Evolutionary conservation across 179 eudicot genomes (phyloP).

Genomic region (Vitellaria paradoxa): DNA sequence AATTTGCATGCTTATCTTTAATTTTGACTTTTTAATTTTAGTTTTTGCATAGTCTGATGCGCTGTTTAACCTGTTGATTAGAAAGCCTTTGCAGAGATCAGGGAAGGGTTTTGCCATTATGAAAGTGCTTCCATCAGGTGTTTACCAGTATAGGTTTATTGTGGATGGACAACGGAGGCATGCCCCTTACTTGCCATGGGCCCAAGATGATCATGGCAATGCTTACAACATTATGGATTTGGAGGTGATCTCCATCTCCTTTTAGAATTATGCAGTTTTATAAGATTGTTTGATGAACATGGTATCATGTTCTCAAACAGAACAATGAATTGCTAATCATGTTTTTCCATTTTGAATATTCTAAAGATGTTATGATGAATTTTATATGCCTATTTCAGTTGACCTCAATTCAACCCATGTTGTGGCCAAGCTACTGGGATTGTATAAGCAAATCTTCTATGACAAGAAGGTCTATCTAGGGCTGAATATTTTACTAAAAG

Average conservation of each 20-base stretch:
- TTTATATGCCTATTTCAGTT: not conserved
- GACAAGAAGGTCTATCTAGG: not conserved
- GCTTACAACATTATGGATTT: constrained; percentile 57
- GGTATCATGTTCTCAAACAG: not conserved
- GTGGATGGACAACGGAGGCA: constrained; percentile 42
- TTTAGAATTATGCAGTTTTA: not conserved
- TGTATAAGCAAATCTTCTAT: not conserved
- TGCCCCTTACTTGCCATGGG: constrained; percentile 59
- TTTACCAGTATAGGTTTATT: no score
- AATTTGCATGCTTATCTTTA: not conserved
- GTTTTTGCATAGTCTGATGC: constrained; percentile 5
- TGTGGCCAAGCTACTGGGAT: not conserved
- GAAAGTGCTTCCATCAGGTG: no score
- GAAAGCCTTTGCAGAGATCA: no score
- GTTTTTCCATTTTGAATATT: not conserved
- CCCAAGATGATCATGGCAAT: constrained; percentile 53
- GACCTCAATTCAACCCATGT: not conserved
- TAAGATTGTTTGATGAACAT: not conserved
- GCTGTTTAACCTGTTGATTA: constrained; percentile 68
- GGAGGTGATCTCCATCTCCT: constrained; percentile 32
- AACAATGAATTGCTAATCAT: not conserved
- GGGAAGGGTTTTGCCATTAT: no score
- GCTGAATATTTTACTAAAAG: no score
- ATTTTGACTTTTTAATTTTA: not conserved
- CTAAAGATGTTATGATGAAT: not conserved